Evolutionary conservation across 2,329 filamentous ascomycete genomes (phyloP), one percentile per base, ranked within the genome.

Genomic region (Chaetothyriales sp.): DNA sequence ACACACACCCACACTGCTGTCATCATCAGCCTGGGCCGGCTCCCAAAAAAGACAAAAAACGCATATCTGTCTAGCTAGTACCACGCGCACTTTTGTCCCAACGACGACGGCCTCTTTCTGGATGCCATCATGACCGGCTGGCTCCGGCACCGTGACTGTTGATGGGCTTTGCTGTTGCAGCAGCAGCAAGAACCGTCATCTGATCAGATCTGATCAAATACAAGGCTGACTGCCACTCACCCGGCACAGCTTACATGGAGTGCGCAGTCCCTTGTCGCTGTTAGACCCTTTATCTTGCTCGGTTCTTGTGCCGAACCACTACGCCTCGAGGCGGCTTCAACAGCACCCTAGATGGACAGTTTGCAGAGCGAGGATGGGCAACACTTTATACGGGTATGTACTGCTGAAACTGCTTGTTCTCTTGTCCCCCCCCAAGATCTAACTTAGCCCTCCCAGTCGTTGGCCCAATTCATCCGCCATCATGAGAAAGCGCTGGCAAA

Each of bases 401-500:
- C 22, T 18, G 22, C 22, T 25, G 22, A 3, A 25, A 25, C 6
- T 3, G 22, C 22, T 10, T 18, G 3, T 12, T 18, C 20, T 3
- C 18, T 46, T n/a, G n/a, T n/a, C n/a, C n/a, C n/a, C n/a, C n/a
- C n/a, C n/a, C n/a, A n/a, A n/a, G n/a, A 10, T 25, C n/a, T 36
- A 3, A 43, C 3, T 6, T 25, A 25, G 6, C 22, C 32, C 10
- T 10, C 32, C 7, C 45, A 95, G 90, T 92, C 94, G 76, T 78
- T 98, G 66, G 89, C 90, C 65, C 83, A 83, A 70, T 96, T 95
- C 70, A 88, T 98, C 70, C 87, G 89, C 56, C 95, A 88, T 51
- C 88, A 98, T 73, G 92, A 98, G 70, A 94, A 94, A 71, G 90
- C 89, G 39, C 79, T 98, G 56, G 92, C 92, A 65, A 96, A 96